These are phyloP conservation scores for Komagataella populi DNA, from an alignment of 805 yeast genomes.

Conservation along the genomic window DNA sequence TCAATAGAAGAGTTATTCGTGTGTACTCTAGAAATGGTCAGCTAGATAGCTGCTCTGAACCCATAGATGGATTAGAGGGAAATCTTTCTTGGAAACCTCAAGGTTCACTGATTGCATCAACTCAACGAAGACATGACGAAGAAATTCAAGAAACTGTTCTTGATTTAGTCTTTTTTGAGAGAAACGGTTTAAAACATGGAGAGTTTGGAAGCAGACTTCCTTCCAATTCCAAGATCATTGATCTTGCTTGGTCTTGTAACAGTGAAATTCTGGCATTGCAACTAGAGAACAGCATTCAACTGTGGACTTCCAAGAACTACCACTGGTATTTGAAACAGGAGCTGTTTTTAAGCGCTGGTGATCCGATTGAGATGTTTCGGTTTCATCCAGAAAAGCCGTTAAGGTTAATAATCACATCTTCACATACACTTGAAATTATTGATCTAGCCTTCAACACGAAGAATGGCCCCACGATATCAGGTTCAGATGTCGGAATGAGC, in stretches of 20 bases:
- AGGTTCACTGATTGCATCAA: conserved; percentile 75
- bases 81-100: conserved; percentile 80
- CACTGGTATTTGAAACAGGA: conserved; percentile 94
- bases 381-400: conserved; percentile 91
- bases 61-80: conserved; percentile 72
- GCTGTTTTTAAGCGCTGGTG: conserved; percentile 21
- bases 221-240: conserved; percentile 30
- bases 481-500: conserved; percentile 66
- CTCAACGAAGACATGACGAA: conserved; percentile 50
- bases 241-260: conserved; percentile 67
- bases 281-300: conserved; percentile 47
- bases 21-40: conserved; percentile 73
- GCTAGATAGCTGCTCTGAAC: conserved; percentile 75
- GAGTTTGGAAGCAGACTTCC: conserved; percentile 61
- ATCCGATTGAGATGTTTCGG: conserved; percentile 28
- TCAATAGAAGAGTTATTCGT: conserved; percentile 62
- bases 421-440: conserved; percentile 38
- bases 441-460: conserved; percentile 53
- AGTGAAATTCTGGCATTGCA: conserved; percentile 69
- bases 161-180: conserved; percentile 71
- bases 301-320: conserved; percentile 88
- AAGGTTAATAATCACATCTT: conserved; percentile 53
- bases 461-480: conserved; percentile 56
- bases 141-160: conserved; percentile 30
- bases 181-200: conserved; percentile 87